Base-by-base conservation (phyloP, 1,139 yeast species). In the Pichia sp. region DNA sequence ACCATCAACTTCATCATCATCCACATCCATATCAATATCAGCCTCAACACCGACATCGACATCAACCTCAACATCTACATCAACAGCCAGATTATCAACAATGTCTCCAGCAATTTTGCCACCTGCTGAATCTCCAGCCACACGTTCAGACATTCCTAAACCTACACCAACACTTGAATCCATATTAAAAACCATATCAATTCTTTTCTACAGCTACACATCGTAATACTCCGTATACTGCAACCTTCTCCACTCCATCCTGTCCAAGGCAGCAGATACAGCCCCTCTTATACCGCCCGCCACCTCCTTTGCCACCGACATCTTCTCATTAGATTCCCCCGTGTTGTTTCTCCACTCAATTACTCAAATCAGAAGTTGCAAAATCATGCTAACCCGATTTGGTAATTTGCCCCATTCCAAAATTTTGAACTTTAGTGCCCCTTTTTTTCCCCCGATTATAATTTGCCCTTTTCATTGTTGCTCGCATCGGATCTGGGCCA, bases 1-100 rank as follows among this genome's bases (percentile, higher is more conserved):
- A 25, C n/a, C n/a, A 19, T 25, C 30, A 29, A 24, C 29, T 5
- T 35, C 42, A 14, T 28, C 34, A 1, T 31, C 28, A 9, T 33
- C 38, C 8, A 31, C 21, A n/a, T 27, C 31, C 6, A 4, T 13
- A 14, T 11, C 15, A 19, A 3, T 10, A 11, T 39, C 31, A 7
- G 5, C 26, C 9, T 19, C 28, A 4, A 16, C 22, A 14, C 15
- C 19, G n/a, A 20, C 10, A n/a, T 19, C 26, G 9, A 13, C 15
- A 11, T 25, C 29, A 6, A 15, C 18, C 20, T 9, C 31, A 14
- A n/a, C 10, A 7, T 22, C 40, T 15, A 23, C 29, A 16, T 35
- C 31, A 6, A 31, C 23, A 8, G 13, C 23, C 18, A 29, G n/a
- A n/a, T n/a, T n/a, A n/a, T n/a, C n/a, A n/a, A n/a, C n/a, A n/a